Percentiles rank a stretch among this genome's conserved stretches.
These are phyloP conservation scores for Penicillium flavigenum DNA, from an alignment of 495 filamentous ascomycete genomes.

Conservation along the genomic window DNA sequence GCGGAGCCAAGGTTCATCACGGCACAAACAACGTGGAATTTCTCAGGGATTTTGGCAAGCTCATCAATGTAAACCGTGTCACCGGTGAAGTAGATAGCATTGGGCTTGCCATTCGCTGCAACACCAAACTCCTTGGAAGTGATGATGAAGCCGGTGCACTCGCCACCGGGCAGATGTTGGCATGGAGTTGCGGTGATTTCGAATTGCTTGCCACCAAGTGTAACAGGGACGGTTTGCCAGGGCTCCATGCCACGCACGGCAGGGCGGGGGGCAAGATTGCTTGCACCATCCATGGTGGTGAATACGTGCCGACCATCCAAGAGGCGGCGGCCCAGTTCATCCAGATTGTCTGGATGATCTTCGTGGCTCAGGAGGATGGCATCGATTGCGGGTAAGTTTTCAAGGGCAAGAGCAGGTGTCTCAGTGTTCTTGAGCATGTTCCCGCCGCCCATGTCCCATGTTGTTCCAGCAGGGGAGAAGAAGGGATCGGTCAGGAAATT, in stretches of 20 bases:
- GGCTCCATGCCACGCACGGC: conserved; percentile 42
- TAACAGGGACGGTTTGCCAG: conserved; percentile 24
- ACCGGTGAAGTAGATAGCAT: conserved; percentile 56
- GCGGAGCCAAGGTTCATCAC: conserved; percentile 35
- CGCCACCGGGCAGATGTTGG: conserved; percentile 46
- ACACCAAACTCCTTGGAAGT: conserved; percentile 38
- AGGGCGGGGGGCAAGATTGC: conserved; percentile 42
- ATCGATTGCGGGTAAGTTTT: conserved; percentile 49
- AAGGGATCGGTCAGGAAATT: conserved; percentile 55
- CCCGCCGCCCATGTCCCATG: conserved; percentile 32
- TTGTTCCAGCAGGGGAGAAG: conserved; percentile 47
- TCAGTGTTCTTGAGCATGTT: conserved; percentile 32
- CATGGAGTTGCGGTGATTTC: conserved; percentile 45
- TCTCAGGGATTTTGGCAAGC: background rate
- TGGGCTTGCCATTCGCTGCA: conserved; percentile 38
- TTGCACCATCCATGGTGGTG: conserved; percentile 50
- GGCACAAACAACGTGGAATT: conserved; percentile 25
- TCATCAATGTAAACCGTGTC: conserved; percentile 54
- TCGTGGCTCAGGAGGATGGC: conserved; percentile 55
- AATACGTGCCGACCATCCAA: conserved; percentile 51
- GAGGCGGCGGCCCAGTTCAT: conserved; percentile 39
- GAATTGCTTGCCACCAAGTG: conserved; percentile 16
- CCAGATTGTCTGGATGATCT: conserved; percentile 56
- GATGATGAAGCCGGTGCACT: conserved; percentile 52
- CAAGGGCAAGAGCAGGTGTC: conserved; percentile 36